Evolutionary conservation across 768 basidiomycete species (phyloP), one percentile per base, ranked within the genome.

Genomic region (Podaxis pistillaris): DNA sequence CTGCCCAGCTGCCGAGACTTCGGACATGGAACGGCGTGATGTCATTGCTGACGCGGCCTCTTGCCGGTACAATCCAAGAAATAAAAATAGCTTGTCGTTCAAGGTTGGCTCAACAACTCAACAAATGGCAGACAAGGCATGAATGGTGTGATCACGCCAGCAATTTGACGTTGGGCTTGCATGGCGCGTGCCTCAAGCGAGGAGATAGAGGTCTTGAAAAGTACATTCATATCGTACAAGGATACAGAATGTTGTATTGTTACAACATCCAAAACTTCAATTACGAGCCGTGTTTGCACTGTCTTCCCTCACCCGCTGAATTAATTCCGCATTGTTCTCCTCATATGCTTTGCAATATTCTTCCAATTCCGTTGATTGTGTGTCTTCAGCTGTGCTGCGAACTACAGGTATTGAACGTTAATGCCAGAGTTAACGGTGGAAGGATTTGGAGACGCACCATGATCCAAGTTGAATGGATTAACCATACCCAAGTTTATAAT

Each of bases 321-420:
- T 13, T 2, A 61, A 11, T 9, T 6, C 60, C 9, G 26, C n/a
- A 37, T 78, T 78, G 9, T 64, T 56, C 12, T 67, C 44, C 62
- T 69, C 68, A 62, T 72, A 79, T 19, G 70, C 66, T 0, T 59
- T 54, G 58, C 76, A 75, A 2, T 65, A 65, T n/a, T 65, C 13
- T 8, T 70, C 15, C 38, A 76, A 64, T 26, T 65, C 60, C 33
- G 55, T 58, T 2, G 74, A 75, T 2, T 63, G 47, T 1, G 67
- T 56, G 0, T 8, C 6, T 17, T 66, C 54, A 3, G 75, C 76
- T 4, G 63, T 50, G 41, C 55, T 28, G 22, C 63, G 65, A 33
- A 78, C 74, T 78, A 38, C 15, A n/a, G 41, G 17, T n/a, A n/a
- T 17, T 44, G 17, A 44, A 4, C 41, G 17, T 17, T 5, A 17